Conservation (phyloP, 2,329 filamentous ascomycete species). For the Chrysoporthe austroafricana region DNA sequence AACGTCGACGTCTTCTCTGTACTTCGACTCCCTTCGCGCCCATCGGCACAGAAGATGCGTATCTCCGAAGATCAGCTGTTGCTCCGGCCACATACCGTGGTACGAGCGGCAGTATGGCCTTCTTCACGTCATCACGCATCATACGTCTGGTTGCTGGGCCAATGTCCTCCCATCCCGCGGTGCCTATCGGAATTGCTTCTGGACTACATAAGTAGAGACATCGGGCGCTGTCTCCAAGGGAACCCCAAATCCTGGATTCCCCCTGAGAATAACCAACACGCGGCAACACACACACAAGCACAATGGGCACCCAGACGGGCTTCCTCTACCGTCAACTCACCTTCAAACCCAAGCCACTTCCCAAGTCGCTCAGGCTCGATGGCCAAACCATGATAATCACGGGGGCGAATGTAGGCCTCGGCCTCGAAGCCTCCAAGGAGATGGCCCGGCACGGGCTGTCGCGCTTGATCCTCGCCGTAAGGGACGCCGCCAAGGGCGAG, state of each 20-base stretch:
- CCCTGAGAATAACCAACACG: not conserved
- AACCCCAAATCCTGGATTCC: not conserved
- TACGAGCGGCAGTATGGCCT: not conserved
- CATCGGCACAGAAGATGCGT: slow-evolving; percentile 1
- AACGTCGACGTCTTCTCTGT: not conserved
- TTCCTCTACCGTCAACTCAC: not conserved
- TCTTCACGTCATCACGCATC: slow-evolving; percentile 2
- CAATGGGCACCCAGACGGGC: not conserved
- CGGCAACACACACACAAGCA: not conserved
- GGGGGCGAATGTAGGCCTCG: not conserved
- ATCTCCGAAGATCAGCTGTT: not conserved
- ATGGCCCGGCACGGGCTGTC: slow-evolving; percentile 39
- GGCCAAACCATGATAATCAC: slow-evolving; percentile 5
- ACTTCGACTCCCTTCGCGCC: not conserved
- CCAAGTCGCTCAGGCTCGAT: not conserved
- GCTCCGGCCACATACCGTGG: not conserved
- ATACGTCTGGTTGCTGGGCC: not conserved
- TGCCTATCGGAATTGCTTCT: not conserved
- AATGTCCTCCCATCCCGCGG: not conserved
- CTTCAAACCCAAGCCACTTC: not conserved
- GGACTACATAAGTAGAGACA: not conserved
- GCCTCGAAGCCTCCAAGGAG: slow-evolving; percentile 1
- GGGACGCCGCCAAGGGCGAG: slow-evolving; percentile 47
- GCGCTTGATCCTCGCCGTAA: slow-evolving; percentile 52
- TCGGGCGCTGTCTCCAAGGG: not conserved